These are phyloP conservation scores for Periconia sp. DNA, from an alignment of 2,329 filamentous ascomycete genomes.

Conservation along the genomic window DNA sequence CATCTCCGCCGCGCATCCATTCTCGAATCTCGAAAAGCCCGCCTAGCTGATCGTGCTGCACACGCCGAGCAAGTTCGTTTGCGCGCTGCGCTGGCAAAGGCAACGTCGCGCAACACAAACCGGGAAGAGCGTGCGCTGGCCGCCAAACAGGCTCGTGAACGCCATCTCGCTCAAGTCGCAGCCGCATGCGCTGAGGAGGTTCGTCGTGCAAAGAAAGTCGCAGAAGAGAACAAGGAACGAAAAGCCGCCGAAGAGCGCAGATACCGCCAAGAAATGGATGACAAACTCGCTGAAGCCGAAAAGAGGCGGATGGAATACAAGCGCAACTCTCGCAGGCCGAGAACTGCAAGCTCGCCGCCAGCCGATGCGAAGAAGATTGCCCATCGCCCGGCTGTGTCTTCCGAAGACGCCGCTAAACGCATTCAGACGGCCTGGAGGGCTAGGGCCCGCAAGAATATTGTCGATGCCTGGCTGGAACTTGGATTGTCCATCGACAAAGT, in stretches of 20 bases:
- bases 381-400: constrained; percentile 48
- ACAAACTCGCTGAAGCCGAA: constrained; percentile 77
- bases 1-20: constrained; percentile 79
- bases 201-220: constrained; percentile 78
- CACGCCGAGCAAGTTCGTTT: constrained; percentile 83
- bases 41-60: constrained; percentile 76
- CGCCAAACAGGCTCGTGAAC: constrained; percentile 75
- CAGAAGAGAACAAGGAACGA: constrained; percentile 78
- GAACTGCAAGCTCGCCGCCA: constrained; percentile 56
- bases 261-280: constrained; percentile 74
- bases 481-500: constrained; percentile 72
- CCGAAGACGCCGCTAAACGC: constrained; percentile 63
- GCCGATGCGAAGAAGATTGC: constrained; percentile 41
- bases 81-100: constrained; percentile 73
- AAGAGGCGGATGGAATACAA: constrained; percentile 62
- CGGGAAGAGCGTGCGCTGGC: constrained; percentile 78
- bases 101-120: constrained; percentile 64
- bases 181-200: constrained; percentile 82
- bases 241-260: constrained; percentile 72
- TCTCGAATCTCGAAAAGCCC: constrained; percentile 76
- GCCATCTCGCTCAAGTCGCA: constrained; percentile 79
- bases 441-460: constrained; percentile 57
- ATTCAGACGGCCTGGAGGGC: constrained; percentile 74
- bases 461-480: constrained; percentile 67
- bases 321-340: constrained; percentile 59